phyloP scores from a whole-genome alignment of 306 rosid genomes.

The Canavalia gladiata region DNA sequence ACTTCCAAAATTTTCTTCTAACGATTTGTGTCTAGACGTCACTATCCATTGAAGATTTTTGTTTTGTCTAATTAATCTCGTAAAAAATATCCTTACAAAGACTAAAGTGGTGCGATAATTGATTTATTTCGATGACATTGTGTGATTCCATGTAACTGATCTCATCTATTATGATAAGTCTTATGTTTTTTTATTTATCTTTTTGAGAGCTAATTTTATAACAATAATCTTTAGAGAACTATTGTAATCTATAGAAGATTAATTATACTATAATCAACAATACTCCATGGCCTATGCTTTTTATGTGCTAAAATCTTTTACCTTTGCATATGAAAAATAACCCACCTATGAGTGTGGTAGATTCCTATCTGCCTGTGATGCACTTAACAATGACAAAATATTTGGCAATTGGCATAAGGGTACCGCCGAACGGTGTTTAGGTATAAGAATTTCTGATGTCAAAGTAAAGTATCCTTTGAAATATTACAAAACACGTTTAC shows the following conservation, averaged over 20 bases:
- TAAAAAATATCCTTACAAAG: not conserved
- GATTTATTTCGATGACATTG: no score
- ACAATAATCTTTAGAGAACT: not conserved
- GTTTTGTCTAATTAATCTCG: not conserved
- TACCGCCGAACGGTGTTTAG: constrained; percentile 49
- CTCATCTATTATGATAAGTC: no score
- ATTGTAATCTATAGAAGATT: no score
- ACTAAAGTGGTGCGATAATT: not conserved
- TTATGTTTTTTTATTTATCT: not conserved
- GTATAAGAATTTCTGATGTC: constrained; percentile 46
- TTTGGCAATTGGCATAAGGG: constrained; percentile 43
- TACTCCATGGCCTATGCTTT: not conserved
- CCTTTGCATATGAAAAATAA: not conserved
- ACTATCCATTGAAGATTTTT: not conserved
- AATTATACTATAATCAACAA: not conserved
- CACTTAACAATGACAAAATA: constrained; percentile 42
- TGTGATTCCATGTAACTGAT: not conserved
- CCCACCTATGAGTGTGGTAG: not conserved
- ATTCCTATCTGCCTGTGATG: constrained; percentile 56
- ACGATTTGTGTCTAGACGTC: not conserved
- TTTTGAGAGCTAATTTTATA: not conserved
- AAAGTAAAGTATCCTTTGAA: constrained; percentile 67
- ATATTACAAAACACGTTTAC: constrained; percentile 47
- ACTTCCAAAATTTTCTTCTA: not conserved
- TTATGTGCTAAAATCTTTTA: not conserved